phyloP scores from a whole-genome alignment of 768 basidiomycete species.

The Trametes maxima region DNA sequence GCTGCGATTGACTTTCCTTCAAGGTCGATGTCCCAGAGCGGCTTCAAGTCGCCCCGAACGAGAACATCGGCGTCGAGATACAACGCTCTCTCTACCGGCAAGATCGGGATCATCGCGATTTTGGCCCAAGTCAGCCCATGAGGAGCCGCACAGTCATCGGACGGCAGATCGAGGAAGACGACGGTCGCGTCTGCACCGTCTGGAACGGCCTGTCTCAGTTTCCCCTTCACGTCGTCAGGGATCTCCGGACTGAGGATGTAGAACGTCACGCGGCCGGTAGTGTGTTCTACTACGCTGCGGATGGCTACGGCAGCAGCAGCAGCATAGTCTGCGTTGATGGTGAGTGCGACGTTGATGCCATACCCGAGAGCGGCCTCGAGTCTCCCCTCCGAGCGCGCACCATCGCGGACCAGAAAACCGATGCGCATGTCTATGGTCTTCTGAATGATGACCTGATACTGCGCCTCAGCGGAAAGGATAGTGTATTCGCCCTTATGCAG shows the following conservation, averaged over 20 bases:
- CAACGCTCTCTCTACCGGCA: slow-evolving; percentile 53
- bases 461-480: slow-evolving; percentile 37
- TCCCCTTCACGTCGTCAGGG: slow-evolving; percentile 36
- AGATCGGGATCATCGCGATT: slow-evolving; percentile 45
- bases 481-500: slow-evolving; percentile 54
- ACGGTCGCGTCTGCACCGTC: slow-evolving; percentile 38
- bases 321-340: slow-evolving; percentile 46
- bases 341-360: slow-evolving; percentile 50
- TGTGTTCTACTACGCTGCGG: slow-evolving; percentile 41
- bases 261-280: slow-evolving; percentile 44
- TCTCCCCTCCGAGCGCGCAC: background rate
- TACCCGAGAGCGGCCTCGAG: slow-evolving; percentile 40
- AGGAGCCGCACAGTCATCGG: slow-evolving; percentile 31
- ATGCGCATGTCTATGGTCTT: slow-evolving; percentile 56
- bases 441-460: slow-evolving; percentile 56
- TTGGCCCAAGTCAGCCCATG: slow-evolving; percentile 50
- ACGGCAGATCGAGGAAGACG: slow-evolving; percentile 44
- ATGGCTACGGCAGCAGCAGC: slow-evolving; percentile 53
- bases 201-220: slow-evolving; percentile 33
- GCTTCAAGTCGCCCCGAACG: slow-evolving; percentile 42
- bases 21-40: slow-evolving; percentile 51
- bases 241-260: slow-evolving; percentile 56
- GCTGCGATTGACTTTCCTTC: slow-evolving; percentile 47
- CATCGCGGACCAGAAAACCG: slow-evolving; percentile 44
- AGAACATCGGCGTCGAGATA: slow-evolving; percentile 59